A percentile compares a stretch with the other conserved stretches of the same genome.
Evolutionary conservation across 495 filamentous ascomycete genomes (phyloP).

Genomic region (Bacidia rubella): DNA sequence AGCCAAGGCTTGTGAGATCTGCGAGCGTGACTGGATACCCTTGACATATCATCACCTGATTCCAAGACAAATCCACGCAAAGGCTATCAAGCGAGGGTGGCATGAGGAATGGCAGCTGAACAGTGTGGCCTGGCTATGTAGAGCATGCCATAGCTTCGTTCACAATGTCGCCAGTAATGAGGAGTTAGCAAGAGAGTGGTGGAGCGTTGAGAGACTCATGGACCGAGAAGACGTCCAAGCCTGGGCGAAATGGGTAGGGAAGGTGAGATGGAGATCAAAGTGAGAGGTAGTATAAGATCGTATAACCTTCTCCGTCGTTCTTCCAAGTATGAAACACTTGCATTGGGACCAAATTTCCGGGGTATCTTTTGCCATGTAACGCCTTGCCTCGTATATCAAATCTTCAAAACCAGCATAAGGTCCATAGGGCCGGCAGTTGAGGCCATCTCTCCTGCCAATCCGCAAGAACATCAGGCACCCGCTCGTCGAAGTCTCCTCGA

Average conservation of each 20-base stretch:
- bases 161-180: constrained; percentile 66
- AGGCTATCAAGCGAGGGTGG: constrained; percentile 69
- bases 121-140: constrained; percentile 79
- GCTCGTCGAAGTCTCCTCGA: constrained; percentile 73
- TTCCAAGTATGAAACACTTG: too few relatives aligned
- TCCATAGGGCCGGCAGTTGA: constrained; percentile 82
- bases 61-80: constrained; percentile 61
- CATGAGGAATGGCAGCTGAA: constrained; percentile 60
- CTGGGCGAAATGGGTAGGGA: constrained; percentile 56
- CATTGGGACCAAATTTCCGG: neutral
- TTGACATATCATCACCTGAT: constrained; percentile 79
- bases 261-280: constrained; percentile 49
- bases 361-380: constrained; percentile 1
- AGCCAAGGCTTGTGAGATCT: constrained; percentile 60
- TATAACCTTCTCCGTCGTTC: too few relatives aligned
- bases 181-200: constrained; percentile 62
- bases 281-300: constrained; percentile 22
- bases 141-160: constrained; percentile 77
- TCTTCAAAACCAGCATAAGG: constrained; percentile 77
- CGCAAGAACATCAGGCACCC: constrained; percentile 84
- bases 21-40: constrained; percentile 62
- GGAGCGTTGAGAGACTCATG: constrained; percentile 54
- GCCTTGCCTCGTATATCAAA: neutral
- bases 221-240: constrained; percentile 57
- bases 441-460: constrained; percentile 96